These are phyloP conservation scores for Pseudotulostoma volvatum DNA, from an alignment of 495 filamentous ascomycete genomes.

Conservation along the genomic window DNA sequence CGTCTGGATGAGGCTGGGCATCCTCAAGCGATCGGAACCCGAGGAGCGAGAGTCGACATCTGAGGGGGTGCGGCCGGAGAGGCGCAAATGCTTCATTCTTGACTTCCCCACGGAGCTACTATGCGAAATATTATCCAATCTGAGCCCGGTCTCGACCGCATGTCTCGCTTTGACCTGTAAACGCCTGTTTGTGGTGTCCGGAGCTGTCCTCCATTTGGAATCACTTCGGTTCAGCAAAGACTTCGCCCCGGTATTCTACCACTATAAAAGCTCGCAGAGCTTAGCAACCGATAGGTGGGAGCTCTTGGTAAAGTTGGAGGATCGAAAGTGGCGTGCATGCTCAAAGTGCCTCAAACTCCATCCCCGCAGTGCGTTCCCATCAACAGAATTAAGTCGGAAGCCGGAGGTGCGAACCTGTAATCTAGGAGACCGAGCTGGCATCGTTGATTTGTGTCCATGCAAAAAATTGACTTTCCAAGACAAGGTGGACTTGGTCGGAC, in stretches of 20 bases:
- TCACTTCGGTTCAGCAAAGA: constrained; percentile 27
- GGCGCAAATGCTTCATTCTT: constrained; percentile 18
- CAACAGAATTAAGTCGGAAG: constrained; percentile 22
- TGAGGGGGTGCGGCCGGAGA: neutral
- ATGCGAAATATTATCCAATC: constrained; percentile 25
- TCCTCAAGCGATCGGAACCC: too few species aligned
- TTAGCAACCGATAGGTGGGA: constrained; percentile 27
- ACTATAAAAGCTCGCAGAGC: constrained; percentile 27
- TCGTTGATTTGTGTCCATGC: constrained; percentile 33
- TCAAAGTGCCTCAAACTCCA: constrained; percentile 32
- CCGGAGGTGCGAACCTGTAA: constrained; percentile 23
- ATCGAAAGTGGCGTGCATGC: constrained; percentile 24
- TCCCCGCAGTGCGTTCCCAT: constrained; percentile 20
- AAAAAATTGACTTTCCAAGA: constrained; percentile 31
- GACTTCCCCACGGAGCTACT: constrained; percentile 31
- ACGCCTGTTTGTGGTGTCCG: constrained; percentile 25
- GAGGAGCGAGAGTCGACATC: neutral
- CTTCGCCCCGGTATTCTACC: constrained; percentile 30
- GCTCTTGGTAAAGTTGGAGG: constrained; percentile 24
- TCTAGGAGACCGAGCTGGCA: constrained; percentile 24
- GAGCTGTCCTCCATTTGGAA: constrained; percentile 19
- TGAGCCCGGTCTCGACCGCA: constrained; percentile 24
- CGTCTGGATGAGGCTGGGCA: too few species aligned
- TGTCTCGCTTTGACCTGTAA: constrained; percentile 30
- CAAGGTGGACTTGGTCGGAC: constrained; percentile 23